Conservation (phyloP, 208 protist species). For the Herpetomonas muscarum region DNA sequence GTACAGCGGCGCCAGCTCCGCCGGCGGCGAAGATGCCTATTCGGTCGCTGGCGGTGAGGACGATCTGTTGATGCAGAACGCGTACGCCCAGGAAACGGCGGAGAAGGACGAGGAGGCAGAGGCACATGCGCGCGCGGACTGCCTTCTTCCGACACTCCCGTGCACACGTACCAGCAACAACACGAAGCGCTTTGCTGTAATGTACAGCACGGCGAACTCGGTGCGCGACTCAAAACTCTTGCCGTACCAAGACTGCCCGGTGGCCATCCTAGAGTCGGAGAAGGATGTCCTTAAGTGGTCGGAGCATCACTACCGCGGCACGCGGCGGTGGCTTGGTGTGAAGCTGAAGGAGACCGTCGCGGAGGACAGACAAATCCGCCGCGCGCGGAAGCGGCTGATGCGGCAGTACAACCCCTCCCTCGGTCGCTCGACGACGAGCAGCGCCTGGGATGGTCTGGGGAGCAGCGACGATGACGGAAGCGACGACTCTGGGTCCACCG, state of each 20-base stretch:
- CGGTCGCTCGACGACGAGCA: not conserved
- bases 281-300: slow-evolving; percentile 60
- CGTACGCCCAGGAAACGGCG: too few species aligned
- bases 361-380: slow-evolving; percentile 39
- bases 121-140: not conserved
- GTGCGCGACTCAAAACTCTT: slow-evolving; percentile 45
- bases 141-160: slow-evolving; percentile 11
- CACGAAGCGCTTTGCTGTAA: slow-evolving; percentile 52
- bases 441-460: not conserved
- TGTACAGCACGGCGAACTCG: slow-evolving; percentile 58
- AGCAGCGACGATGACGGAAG: slow-evolving; percentile 17
- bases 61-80: too few species aligned
- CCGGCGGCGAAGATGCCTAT: too few species aligned
- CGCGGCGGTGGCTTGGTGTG: slow-evolving; percentile 53
- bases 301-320: slow-evolving; percentile 54
- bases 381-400: not conserved
- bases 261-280: slow-evolving; percentile 50
- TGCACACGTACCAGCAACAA: slow-evolving; percentile 19
- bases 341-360: slow-evolving; percentile 36
- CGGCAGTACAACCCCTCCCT: slow-evolving; percentile 4
- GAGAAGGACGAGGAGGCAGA: not conserved
- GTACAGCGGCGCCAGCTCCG: too few species aligned
- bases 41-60: too few species aligned
- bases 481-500: slow-evolving; percentile 13
- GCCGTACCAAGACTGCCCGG: slow-evolving; percentile 57